These are phyloP conservation scores for Fusarium floridanum DNA, from an alignment of 2,329 filamentous ascomycete genomes.

Conservation along the genomic window DNA sequence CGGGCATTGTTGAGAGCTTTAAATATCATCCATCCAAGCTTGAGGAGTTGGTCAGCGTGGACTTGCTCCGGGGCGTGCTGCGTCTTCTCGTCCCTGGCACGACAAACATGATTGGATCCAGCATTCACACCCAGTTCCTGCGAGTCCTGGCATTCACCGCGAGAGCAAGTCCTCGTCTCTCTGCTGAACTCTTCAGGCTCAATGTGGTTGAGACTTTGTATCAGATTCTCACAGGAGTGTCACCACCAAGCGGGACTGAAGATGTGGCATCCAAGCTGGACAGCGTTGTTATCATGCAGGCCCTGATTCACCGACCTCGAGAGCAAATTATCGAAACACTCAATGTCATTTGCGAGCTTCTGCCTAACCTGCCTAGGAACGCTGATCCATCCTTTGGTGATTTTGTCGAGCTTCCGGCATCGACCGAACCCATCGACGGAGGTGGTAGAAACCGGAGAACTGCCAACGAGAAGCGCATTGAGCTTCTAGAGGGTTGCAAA, in stretches of 20 bases:
- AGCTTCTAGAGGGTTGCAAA: conserved; percentile 85
- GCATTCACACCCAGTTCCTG: conserved; percentile 96
- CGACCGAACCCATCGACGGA: conserved; percentile 55
- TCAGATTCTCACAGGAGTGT: conserved; percentile 96
- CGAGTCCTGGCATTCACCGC: conserved; percentile 92
- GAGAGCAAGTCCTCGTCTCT: conserved; percentile 86
- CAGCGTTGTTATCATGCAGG: conserved; percentile 98
- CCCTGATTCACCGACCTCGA: conserved; percentile 91
- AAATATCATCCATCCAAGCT: conserved; percentile 88
- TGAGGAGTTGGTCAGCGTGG: conserved; percentile 91
- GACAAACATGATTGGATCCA: conserved; percentile 92
- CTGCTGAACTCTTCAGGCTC: conserved; percentile 92
- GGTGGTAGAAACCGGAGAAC: conserved; percentile 55
- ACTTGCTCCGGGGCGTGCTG: conserved; percentile 85
- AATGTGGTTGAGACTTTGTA: conserved; percentile 98
- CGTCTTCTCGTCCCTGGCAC: conserved; percentile 92
- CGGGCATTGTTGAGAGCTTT: conserved; percentile 96
- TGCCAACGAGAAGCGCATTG: conserved; percentile 83
- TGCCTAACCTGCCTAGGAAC: conserved; percentile 78
- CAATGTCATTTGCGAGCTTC: conserved; percentile 95
- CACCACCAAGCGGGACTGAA: conserved; percentile 83
- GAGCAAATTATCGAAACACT: conserved; percentile 98
- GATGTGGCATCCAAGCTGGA: conserved; percentile 89
- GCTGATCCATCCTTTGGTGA: conserved; percentile 60
- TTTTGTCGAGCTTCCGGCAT: conserved; percentile 57